Evolutionary conservation across 1,284 basidiomycete species (phyloP), one percentile per base, ranked within the genome.

Genomic region (Malassezia yamatoensis): DNA sequence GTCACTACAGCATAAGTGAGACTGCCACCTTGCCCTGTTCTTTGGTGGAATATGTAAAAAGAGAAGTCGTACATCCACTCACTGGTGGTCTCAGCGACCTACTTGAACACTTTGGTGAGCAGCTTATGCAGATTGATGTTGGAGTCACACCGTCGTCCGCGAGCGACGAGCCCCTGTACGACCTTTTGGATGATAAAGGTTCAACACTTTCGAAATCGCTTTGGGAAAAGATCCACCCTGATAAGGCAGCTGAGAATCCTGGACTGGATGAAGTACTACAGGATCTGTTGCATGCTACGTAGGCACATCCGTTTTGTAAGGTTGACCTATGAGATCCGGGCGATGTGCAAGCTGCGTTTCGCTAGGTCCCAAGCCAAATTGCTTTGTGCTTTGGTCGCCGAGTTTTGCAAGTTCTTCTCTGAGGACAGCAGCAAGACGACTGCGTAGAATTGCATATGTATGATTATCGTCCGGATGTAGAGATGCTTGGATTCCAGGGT

Each of bases 401-500:
- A 60, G 29, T 18, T 16, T 18, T 7, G 46, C 42, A 15, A 64
- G 49, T 8, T 51, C 33, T 12, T 39, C 38, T 12, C 62, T 50
- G 20, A 64, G 41, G 42, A 53, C 24, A 12, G 51, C 51, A n/a
- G 57, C 47, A 16, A 64, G 46, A 35, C 38, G 45, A 35, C 58
- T 60, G 39, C 61, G 58, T n/a, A 53, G 20, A 1, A 40, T 13
- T 16, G 58, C 48, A 35, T 52, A 52, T 24, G 39, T 10, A 15
- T 36, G 36, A 9, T 34, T 32, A n/a, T 63, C 61, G 8, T 29
- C 35, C 8, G 37, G 16, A 11, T 36, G 38, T 21, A 54, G 39
- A 18, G n/a, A n/a, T 13, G 33, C 16, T 5, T 44, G 45, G 7
- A 47, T 20, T 1, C 32, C 34, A 21, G 36, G 50, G 42, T 51